A percentile compares a stretch with the other conserved stretches of the same genome.
phyloP scores from a whole-genome alignment of 495 filamentous ascomycete species.

The Friedmanniomyces endolithicus region DNA sequence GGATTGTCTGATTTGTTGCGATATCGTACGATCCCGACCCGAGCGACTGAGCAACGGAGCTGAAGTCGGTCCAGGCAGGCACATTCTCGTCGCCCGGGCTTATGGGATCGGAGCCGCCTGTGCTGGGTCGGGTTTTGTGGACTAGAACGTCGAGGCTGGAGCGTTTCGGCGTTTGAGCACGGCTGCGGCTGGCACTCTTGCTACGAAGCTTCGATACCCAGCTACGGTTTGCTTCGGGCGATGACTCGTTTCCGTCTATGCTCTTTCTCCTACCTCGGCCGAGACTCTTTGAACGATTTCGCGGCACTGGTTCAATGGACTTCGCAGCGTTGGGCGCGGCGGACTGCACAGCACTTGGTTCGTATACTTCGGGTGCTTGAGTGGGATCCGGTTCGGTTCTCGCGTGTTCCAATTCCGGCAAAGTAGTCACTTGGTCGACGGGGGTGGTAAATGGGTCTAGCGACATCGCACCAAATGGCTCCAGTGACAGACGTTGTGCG shows the following conservation, averaged over 20 bases:
- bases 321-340: background rate
- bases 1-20: constrained; percentile 22
- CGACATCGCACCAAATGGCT: background rate
- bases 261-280: background rate
- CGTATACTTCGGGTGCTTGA: background rate
- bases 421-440: background rate
- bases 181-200: constrained; percentile 6
- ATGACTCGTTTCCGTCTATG: background rate
- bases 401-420: background rate
- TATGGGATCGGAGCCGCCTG: constrained; percentile 3
- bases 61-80: constrained; percentile 27
- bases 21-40: constrained; percentile 35
- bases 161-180: background rate
- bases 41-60: constrained; percentile 28
- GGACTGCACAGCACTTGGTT: too few species aligned
- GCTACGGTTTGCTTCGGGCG: background rate
- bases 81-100: constrained; percentile 9
- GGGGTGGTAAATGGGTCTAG: background rate
- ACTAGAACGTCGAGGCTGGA: background rate
- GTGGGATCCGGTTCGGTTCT: background rate
- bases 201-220: constrained; percentile 5
- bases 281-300: background rate
- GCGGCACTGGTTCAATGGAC: background rate
- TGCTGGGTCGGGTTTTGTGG: background rate
- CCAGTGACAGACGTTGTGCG: background rate